phyloP scores from a whole-genome alignment of 1,139 yeast species.

The Pichia sp. region DNA sequence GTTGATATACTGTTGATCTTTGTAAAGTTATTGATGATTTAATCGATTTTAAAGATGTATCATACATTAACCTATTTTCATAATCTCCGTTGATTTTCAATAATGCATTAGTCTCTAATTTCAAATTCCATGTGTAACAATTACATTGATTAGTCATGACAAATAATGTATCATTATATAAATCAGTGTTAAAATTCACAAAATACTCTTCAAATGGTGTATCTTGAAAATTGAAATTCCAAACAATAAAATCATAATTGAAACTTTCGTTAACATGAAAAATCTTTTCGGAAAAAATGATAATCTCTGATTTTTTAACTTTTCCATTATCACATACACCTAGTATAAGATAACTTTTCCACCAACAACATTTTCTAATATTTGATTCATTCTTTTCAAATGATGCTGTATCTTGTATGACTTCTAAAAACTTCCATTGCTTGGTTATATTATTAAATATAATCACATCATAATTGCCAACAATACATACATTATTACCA shows the following conservation, averaged over 20 bases:
- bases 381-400: conserved; percentile 26
- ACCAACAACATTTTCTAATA: conserved; percentile 29
- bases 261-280: conserved; percentile 21
- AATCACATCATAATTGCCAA: conserved; percentile 31
- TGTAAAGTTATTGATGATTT: conserved; percentile 20
- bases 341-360: conserved; percentile 28
- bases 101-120: conserved; percentile 1
- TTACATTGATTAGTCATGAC: conserved; percentile 29
- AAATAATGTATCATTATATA: conserved; percentile 24
- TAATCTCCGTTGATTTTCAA: conserved; percentile 8
- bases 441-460: conserved; percentile 27
- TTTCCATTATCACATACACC: conserved; percentile 19
- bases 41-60: conserved; percentile 1
- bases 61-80: conserved; percentile 1
- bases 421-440: conserved; percentile 33
- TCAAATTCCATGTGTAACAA: conserved; percentile 30
- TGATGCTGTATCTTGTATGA: conserved; percentile 22
- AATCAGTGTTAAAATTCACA: conserved; percentile 26
- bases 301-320: conserved; percentile 24
- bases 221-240: conserved; percentile 31
- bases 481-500: conserved; percentile 33
- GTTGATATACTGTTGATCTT: conserved; percentile 24
- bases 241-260: conserved; percentile 24
- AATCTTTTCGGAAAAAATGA: conserved; percentile 23
- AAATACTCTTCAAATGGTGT: conserved; percentile 26